A percentile compares a stretch with the other conserved stretches of the same genome.
These are phyloP conservation scores for Punctularia strigosozonata DNA, from an alignment of 768 basidiomycete genomes.

Conservation along the genomic window DNA sequence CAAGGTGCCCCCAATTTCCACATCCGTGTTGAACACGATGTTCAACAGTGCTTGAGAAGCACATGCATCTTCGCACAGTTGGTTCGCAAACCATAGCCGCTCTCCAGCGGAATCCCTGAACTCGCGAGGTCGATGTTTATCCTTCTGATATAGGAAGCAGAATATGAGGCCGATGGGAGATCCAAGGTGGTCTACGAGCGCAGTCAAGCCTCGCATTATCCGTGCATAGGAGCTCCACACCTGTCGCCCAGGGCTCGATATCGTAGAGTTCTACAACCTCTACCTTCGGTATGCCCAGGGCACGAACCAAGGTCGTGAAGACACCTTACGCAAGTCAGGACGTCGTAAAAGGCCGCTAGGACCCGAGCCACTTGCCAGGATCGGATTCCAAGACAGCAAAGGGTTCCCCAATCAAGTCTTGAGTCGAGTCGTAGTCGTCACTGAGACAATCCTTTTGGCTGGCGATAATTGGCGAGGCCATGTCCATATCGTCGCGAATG, in stretches of 20 bases:
- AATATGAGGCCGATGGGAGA: conserved; percentile 49
- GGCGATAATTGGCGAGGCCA: too few species aligned
- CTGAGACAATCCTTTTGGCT: too few species aligned
- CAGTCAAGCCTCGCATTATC: too few species aligned
- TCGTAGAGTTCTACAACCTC: conserved; percentile 50
- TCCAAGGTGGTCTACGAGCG: conserved; percentile 46
- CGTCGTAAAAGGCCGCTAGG: neutral
- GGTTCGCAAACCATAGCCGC: conserved; percentile 57
- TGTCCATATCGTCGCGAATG: too few species aligned
- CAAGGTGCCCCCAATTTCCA: conserved; percentile 37
- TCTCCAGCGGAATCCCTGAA: conserved; percentile 38
- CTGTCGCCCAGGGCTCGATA: conserved; percentile 55
- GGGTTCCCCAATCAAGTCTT: conserved; percentile 47
- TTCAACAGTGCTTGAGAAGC: conserved; percentile 53
- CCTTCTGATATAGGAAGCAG: conserved; percentile 48
- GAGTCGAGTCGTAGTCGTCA: too few species aligned
- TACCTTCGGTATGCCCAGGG: conserved; percentile 38
- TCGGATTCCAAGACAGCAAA: conserved; percentile 50
- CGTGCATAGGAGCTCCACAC: too few species aligned
- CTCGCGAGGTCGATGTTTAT: conserved; percentile 25
- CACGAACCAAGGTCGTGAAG: conserved; percentile 44
- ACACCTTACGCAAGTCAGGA: conserved; percentile 26
- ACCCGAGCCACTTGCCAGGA: conserved; percentile 15
- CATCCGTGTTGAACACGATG: conserved; percentile 39
- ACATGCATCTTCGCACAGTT: conserved; percentile 55